Base-by-base conservation (phyloP, 768 basidiomycete species). In the Arthromyces matolae region DNA sequence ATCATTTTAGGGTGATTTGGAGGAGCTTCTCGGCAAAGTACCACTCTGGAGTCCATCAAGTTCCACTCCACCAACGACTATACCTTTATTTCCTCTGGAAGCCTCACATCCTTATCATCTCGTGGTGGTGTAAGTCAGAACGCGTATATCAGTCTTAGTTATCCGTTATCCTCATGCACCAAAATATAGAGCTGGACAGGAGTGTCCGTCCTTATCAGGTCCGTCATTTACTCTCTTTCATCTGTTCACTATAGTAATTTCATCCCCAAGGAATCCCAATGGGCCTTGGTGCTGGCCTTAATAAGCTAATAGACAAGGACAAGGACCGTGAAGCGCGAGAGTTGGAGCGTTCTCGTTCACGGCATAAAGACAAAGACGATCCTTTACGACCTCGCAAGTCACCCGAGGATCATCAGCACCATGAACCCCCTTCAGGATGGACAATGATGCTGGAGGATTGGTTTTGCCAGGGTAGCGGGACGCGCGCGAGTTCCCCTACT, bases 141-240 rank as follows among this genome's bases (percentile, higher is more conserved):
- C 29, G 42, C 39, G 36, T 38, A 13, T 45, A 39, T 9, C 38
- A 2, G 23, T 22, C 41, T 27, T 16, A 41, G 28, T n/a, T n/a
- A n/a, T n/a, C n/a, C 5, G 24, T 46, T 50, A 31, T n/a, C n/a
- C 51, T 63, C 23, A 44, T 38, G 37, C 51, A 52, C 43, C 54
- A 54, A 25, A 61, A 41, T 42, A 28, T 53, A 71, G 70, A 49
- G 69, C 72, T 25, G 87, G 87, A 22, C 88, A 91, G 61, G 88
- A 90, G 71, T 91, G 88, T 58, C 88, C 88, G 5, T 86, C 83
- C n/a, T 68, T 77, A 25, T 84, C 81, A n/a, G 86, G 86, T 83
- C 50, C 37, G 52, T 14, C 39, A 22, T 33, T 18, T 12, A 16
- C 2, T 31, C 16, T 28, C 37, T 27, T 34, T 47, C 12, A 34